These are phyloP conservation scores for Stephania yunnanensis DNA, from an alignment of 164 flowering plant species.

Conservation along the genomic window DNA sequence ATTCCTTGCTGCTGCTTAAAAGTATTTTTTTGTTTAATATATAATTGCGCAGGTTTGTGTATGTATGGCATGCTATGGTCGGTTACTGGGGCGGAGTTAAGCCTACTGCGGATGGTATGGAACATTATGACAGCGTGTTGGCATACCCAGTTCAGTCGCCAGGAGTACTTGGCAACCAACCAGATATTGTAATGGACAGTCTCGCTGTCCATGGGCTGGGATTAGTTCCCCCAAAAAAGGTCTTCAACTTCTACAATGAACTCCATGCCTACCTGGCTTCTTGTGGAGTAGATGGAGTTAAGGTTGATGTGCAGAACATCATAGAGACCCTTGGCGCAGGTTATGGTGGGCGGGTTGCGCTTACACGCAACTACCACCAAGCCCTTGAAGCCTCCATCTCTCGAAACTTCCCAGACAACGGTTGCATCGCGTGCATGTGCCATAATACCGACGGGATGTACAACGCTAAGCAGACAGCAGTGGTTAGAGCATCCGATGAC, in stretches of 20 bases:
- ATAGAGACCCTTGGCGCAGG: constrained; percentile 94
- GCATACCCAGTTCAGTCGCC: constrained; percentile 85
- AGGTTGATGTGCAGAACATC: constrained; percentile 90
- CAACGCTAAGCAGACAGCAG: constrained; percentile 84
- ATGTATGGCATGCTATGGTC: constrained; percentile 94
- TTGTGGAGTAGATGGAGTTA: constrained; percentile 91
- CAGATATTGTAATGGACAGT: constrained; percentile 90
- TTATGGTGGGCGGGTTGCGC: constrained; percentile 83
- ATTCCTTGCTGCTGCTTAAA: too few relatives aligned
- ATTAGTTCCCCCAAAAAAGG: constrained; percentile 81
- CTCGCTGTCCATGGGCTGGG: constrained; percentile 81
- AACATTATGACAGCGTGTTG: constrained; percentile 66
- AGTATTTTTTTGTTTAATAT: neutral
- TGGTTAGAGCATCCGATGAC: constrained; percentile 97
- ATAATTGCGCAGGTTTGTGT: constrained; percentile 48
- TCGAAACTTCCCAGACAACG: constrained; percentile 79
- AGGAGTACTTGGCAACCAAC: constrained; percentile 83
- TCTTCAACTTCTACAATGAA: constrained; percentile 87
- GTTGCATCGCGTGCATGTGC: constrained; percentile 91
- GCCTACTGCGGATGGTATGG: constrained; percentile 82
- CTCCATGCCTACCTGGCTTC: constrained; percentile 87
- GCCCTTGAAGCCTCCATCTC: constrained; percentile 90
- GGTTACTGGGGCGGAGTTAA: constrained; percentile 99
- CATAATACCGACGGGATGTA: constrained; percentile 86
- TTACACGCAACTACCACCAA: constrained; percentile 77